Base-by-base conservation (phyloP, 306 rosid species). In the Rubus idaeus region DNA sequence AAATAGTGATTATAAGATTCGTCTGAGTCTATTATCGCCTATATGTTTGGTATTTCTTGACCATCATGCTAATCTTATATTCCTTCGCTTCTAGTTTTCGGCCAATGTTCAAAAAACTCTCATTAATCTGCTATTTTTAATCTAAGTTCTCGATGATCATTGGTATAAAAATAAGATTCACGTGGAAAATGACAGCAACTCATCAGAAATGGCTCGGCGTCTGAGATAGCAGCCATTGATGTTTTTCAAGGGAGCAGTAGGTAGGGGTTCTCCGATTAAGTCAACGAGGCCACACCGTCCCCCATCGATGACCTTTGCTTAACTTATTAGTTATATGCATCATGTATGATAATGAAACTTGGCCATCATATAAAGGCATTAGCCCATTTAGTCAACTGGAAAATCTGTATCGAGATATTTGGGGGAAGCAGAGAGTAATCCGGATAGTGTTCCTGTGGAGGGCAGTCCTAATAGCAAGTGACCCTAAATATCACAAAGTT, bases 1-100 rank as follows among this genome's bases (percentile, higher is more conserved):
- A 18, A 0, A 73, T 57, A 13, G 53, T 16, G 56, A 58, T 44
- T 23, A 35, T 30, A 73, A 60, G 35, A 26, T 45, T 73, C 4
- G 3, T 57, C 12, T 0, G 16, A 57, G 68, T 57, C 42, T 6
- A 39, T 37, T 39, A 39, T 63, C 46, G 21, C 47, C 4, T 49
- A 35, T 44, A 18, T 30, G 47, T 17, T 61, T 11, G 70, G 78
- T 61, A 75, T 46, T 61, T 37, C n/a, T 61, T 75, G 70, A 75
- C 78, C 8, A 51, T 5, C 8, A 10, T 16, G 13, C 70, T 18
- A 74, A 46, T 30, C 50, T 55, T 56, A 52, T 73, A 56, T 53
- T 55, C 18, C 4, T 1, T 21, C 5, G 12, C 14, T 62, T 14
- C 6, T 16, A 35, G 46, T 16, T 37, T 63, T 39, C 68, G 4